Evolutionary conservation across 805 yeast species (phyloP), one percentile per base, ranked within the genome.

Genomic region (Kluyveromyces siamensis): DNA sequence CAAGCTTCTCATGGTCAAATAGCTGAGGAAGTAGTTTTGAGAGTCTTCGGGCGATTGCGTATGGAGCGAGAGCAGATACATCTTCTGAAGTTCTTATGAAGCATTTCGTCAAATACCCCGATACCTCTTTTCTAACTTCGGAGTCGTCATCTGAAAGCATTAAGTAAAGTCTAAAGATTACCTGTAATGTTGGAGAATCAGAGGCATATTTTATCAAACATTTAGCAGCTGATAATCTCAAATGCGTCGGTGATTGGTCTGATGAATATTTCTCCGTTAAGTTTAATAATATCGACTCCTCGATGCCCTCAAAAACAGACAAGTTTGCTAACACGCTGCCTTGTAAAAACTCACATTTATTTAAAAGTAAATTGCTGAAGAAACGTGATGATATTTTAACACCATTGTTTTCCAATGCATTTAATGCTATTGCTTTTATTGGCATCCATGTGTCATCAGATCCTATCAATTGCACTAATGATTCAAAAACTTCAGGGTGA

Each of bases 91-190:
- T 46, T 0, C 56, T 54, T 21, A 74, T 59, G 17, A 69, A 50
- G 3, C 50, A 37, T 2, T 72, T 60, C 16, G 53, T 53, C n/a
- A 81, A 60, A 48, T 69, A 70, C 1, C 54, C 42, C 0, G 86
- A 70, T 0, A 86, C 75, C 2, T 55, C 16, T 1, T 65, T 63
- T 49, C 95, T 69, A 6, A 85, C 65, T 13, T 73, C 79, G 11
- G 72, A 77, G 55, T 84, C 91, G 56, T 87, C 95, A 62, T 87
- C 96, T 46, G 66, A 66, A 21, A 83, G 59, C 52, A 68, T 72
- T 13, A 64, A 59, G 50, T 70, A 71, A 0, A 73, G 45, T 39
- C 53, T 49, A 38, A 67, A 48, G 11, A 57, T 36, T 48, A 65
- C 53, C 9, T 43, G 40, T 2, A 48, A 33, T 16, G 50, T 38